Evolutionary conservation across 805 yeast genomes (phyloP), one percentile per base, ranked within the genome.

Genomic region (Candida germanica): DNA sequence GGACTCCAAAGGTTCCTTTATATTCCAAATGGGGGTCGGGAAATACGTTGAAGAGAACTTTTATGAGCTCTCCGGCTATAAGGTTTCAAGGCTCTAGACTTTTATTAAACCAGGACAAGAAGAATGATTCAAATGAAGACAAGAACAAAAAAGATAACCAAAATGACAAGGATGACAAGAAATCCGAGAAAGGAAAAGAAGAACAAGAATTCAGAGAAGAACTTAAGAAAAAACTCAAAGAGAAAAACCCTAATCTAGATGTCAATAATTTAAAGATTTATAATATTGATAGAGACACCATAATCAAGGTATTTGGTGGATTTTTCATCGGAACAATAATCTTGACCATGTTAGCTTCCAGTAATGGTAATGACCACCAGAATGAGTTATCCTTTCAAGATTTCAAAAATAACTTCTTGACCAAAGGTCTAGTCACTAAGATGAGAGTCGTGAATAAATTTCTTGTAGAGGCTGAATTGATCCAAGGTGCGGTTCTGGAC

Each of bases 381-480:
- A 54, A 61, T 36, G 66, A 62, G 38, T 54, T 66, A 35, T 60
- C 89, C 1, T 83, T 80, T 69, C 95, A 87, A 63, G 95, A 87
- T 53, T 88, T 89, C 69, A 83, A 83, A 56, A 71, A 81, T n/a
- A 77, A 80, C 39, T 81, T 83, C 47, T 65, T 89, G 20, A 87
- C 83, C 44, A 77, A 77, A 47, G 95, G 95, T 4, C 71, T 80
- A 33, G 96, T 89, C 24, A 78, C 81, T 33, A 78, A 75, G 44
- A 68, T 88, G 31, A 71, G 73, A 33, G 95, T 88, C 33, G 72
- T 86, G 21, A 87, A 88, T 61, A 79, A 78, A 47, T 74, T 75
- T 43, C 58, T 73, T 3, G 96, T 87, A 1, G 83, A 79, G 49
- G 89, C 85, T 4, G 79, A 80, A 47, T 59, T 84, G 44, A 69